Conservation (phyloP, 768 basidiomycete genomes). For the Russula compacta region DNA sequence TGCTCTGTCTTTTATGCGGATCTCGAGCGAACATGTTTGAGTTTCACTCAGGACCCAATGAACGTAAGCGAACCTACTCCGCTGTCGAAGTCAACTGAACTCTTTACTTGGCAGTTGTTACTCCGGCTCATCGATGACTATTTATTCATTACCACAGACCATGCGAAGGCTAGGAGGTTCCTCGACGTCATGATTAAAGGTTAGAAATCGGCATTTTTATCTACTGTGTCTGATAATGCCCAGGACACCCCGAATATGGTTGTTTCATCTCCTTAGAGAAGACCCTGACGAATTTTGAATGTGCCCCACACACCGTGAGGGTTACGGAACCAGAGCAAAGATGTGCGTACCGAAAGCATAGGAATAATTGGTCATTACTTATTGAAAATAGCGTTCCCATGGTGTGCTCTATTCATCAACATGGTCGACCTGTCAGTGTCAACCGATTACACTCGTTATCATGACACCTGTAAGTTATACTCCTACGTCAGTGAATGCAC, state of each 20-base stretch:
- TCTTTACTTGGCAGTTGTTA: constrained; percentile 45
- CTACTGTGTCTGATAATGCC: not conserved
- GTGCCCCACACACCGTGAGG: constrained; percentile 43
- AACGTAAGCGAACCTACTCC: constrained; percentile 45
- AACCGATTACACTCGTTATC: constrained; percentile 68
- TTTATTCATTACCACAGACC: constrained; percentile 69
- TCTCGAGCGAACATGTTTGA: constrained; percentile 54
- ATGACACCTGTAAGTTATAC: constrained; percentile 41
- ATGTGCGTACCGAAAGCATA: constrained; percentile 22
- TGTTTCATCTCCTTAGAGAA: constrained; percentile 86
- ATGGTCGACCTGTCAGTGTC: constrained; percentile 68
- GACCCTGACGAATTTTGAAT: constrained; percentile 80
- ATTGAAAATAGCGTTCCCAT: constrained; percentile 62
- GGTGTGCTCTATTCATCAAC: constrained; percentile 84
- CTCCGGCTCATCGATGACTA: constrained; percentile 94
- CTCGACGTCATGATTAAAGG: constrained; percentile 70
- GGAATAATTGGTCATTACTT: not conserved
- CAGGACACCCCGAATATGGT: constrained; percentile 90
- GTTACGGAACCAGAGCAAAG: constrained; percentile 39
- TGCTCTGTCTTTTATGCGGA: constrained; percentile 95
- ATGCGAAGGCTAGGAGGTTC: constrained; percentile 53
- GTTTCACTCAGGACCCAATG: constrained; percentile 45
- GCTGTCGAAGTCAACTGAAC: not conserved
- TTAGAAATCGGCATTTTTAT: constrained; percentile 21
- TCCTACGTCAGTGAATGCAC: not conserved